These are phyloP conservation scores for Stipa capillata DNA, from an alignment of 176 grass and related monocot species.

Conservation along the genomic window DNA sequence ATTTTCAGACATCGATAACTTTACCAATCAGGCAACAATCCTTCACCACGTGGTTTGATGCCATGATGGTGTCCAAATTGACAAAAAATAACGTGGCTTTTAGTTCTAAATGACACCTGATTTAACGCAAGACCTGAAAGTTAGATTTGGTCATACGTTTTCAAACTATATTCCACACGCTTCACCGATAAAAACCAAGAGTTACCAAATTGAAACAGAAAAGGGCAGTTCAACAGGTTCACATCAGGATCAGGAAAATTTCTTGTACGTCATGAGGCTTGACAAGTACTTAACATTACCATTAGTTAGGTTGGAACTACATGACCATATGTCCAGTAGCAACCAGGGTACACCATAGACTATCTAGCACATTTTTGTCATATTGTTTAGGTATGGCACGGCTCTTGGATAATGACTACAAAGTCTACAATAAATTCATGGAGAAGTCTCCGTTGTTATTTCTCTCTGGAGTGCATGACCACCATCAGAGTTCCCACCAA, in stretches of 20 bases:
- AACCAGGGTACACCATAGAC: background rate
- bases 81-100: background rate
- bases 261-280: slow-evolving; percentile 3
- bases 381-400: background rate
- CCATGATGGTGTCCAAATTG: slow-evolving; percentile 6
- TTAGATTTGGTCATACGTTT: background rate
- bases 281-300: background rate
- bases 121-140: background rate
- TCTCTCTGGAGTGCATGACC: background rate
- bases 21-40: background rate
- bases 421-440: background rate
- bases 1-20: slow-evolving; percentile 22
- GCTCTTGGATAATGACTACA: background rate
- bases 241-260: slow-evolving; percentile 13
- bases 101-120: background rate
- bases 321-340: background rate
- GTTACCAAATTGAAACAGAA: slow-evolving; percentile 6
- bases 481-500: background rate
- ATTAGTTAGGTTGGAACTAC: slow-evolving; percentile 4
- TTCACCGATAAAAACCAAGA: background rate
- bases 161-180: background rate
- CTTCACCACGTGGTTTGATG: slow-evolving; percentile 7
- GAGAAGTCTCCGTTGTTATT: background rate
- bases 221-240: background rate
- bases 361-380: background rate